Conservation (phyloP, 768 basidiomycete genomes). For the Clitopilus passeckerianus region DNA sequence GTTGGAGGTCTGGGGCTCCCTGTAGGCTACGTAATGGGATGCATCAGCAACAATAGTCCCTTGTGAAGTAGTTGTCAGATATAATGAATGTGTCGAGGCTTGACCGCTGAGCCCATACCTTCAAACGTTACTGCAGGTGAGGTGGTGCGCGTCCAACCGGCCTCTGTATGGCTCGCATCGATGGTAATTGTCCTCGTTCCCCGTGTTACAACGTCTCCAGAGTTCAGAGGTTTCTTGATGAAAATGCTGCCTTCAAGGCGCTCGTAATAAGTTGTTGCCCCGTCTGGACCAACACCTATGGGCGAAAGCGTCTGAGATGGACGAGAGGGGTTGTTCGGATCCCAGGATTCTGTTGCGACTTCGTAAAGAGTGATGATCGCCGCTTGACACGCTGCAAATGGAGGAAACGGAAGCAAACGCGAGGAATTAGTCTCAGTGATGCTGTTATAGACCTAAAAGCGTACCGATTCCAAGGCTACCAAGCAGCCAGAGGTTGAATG, state of each 20-base stretch:
- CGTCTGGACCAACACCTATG: not conserved
- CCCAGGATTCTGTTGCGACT: not conserved
- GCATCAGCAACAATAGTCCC: not conserved
- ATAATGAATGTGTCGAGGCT: not conserved
- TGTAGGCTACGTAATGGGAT: not conserved
- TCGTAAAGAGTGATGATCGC: slow-evolving; percentile 2
- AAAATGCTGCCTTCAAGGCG: not conserved
- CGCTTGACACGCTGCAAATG: not conserved
- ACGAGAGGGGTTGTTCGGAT: not conserved
- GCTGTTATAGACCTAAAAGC: too few species aligned
- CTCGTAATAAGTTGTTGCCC: not conserved
- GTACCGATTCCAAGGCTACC: too few species aligned
- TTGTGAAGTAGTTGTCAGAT: not conserved
- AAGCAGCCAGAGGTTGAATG: too few species aligned
- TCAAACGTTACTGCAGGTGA: not conserved
- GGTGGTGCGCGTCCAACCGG: not conserved
- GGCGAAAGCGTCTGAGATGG: not conserved
- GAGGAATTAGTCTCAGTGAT: not conserved
- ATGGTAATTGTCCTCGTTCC: not conserved
- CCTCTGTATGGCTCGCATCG: not conserved
- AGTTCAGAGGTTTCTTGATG: not conserved
- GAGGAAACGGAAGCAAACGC: not conserved
- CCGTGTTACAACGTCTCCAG: not conserved
- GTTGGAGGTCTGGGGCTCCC: not conserved
- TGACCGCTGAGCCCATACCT: not conserved